Percentiles rank a stretch among this genome's conserved stretches.
Conservation (phyloP, 2,329 filamentous ascomycete species). For the Calycina herbarum region DNA sequence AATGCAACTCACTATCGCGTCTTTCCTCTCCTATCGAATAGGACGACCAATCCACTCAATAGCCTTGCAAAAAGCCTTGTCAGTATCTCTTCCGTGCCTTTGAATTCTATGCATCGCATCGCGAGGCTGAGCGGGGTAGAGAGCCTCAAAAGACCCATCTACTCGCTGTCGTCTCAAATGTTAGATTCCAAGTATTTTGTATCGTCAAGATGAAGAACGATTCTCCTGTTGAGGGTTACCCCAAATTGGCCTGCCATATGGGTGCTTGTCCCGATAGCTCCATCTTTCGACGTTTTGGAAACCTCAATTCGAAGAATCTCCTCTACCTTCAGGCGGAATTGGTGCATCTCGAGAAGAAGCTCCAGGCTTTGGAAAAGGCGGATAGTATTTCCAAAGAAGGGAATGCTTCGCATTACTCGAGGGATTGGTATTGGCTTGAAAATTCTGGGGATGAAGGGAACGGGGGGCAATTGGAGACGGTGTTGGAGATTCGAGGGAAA, state of each 20-base stretch:
- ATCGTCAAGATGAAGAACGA: neutral
- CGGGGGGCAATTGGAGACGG: conserved; percentile 11
- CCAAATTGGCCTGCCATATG: conserved; percentile 11
- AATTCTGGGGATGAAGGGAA: conserved; percentile 1
- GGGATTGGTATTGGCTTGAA: conserved; percentile 18
- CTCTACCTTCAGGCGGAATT: conserved; percentile 19
- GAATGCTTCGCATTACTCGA: conserved; percentile 7
- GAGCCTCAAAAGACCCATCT: neutral
- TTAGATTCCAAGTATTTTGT: neutral
- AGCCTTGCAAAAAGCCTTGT: neutral
- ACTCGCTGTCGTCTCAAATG: neutral
- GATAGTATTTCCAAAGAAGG: neutral
- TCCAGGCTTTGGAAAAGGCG: neutral
- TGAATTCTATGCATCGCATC: neutral
- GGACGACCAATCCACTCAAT: neutral
- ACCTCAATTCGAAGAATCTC: conserved; percentile 12
- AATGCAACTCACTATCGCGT: neutral
- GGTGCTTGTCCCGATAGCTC: neutral
- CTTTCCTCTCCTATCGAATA: neutral
- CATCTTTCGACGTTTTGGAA: conserved; percentile 12
- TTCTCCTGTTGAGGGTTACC: conserved; percentile 11
- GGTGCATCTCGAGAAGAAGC: conserved; percentile 14
- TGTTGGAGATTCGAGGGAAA: conserved; percentile 6
- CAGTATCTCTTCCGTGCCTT: neutral
- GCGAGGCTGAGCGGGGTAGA: neutral